A percentile compares a stretch with the other conserved stretches of the same genome.
Evolutionary conservation across 2,329 filamentous ascomycete genomes (phyloP).

Genomic region (Hypoxylon sp.): DNA sequence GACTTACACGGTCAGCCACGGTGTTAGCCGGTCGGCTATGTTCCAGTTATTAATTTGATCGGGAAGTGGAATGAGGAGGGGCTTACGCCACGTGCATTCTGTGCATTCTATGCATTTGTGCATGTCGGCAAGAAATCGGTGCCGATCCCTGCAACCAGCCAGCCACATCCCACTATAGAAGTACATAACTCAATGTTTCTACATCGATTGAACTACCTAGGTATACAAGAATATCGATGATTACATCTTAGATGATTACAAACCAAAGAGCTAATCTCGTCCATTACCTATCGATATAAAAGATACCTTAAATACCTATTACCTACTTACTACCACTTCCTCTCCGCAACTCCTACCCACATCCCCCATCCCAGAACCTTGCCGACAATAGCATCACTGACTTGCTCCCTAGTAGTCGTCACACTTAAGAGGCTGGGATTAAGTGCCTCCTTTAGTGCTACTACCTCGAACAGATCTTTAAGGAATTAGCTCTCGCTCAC

Average conservation of each 20-base stretch:
- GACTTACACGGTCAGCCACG: constrained; percentile 26
- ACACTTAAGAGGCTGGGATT: constrained; percentile 56
- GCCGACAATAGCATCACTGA: constrained; percentile 60
- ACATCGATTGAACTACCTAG: background rate
- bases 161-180: background rate
- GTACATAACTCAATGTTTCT: background rate
- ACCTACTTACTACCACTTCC: constrained; percentile 40
- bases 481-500: constrained; percentile 5
- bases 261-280: background rate
- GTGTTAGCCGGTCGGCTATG: constrained; percentile 42
- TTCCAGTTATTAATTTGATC: constrained; percentile 10
- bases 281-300: background rate
- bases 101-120: background rate
- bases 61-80: constrained; percentile 24
- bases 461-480: constrained; percentile 64
- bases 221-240: background rate
- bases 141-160: constrained; percentile 38
- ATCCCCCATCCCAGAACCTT: constrained; percentile 66
- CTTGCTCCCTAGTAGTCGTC: constrained; percentile 60
- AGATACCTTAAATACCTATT: background rate
- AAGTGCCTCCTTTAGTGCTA: constrained; percentile 63
- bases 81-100: constrained; percentile 31
- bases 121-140: constrained; percentile 39
- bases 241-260: background rate
- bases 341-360: constrained; percentile 48